Percentiles rank a stretch among this genome's conserved stretches.
These are phyloP conservation scores for Kalaharituber pfeilii DNA, from an alignment of 2,329 filamentous ascomycete genomes.

Conservation along the genomic window DNA sequence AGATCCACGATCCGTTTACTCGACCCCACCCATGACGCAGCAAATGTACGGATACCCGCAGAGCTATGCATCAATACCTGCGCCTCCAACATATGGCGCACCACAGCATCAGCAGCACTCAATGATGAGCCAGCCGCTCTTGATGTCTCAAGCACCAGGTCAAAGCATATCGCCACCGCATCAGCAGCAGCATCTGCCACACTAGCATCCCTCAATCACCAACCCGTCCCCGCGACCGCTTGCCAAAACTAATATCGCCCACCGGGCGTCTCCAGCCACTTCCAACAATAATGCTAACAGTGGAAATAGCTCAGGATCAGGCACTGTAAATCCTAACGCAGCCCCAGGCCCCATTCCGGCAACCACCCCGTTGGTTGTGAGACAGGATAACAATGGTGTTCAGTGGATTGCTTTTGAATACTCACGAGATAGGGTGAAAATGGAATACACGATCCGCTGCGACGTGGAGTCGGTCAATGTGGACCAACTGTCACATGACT, in stretches of 20 bases:
- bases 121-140: slow-evolving; percentile 37
- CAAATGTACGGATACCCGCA: slow-evolving; percentile 62
- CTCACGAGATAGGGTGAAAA: slow-evolving; percentile 89
- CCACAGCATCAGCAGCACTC: slow-evolving; percentile 38
- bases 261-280: not conserved
- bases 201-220: slow-evolving; percentile 7
- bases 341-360: slow-evolving; percentile 93
- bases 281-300: not conserved
- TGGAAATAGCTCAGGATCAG: slow-evolving; percentile 11
- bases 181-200: slow-evolving; percentile 7
- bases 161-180: slow-evolving; percentile 19
- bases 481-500: slow-evolving; percentile 65
- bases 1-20: slow-evolving; percentile 73
- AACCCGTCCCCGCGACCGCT: slow-evolving; percentile 17
- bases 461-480: slow-evolving; percentile 94
- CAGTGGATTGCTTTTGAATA: slow-evolving; percentile 99
- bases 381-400: slow-evolving; percentile 89
- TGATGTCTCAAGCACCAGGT: slow-evolving; percentile 39
- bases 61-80: slow-evolving; percentile 36
- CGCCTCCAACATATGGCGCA: slow-evolving; percentile 40
- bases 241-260: not conserved
- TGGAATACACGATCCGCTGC: slow-evolving; percentile 97
- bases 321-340: slow-evolving; percentile 62
- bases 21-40: slow-evolving; percentile 59
- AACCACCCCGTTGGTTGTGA: slow-evolving; percentile 81